Evolutionary conservation across 768 basidiomycete species (phyloP).

Genomic region (Suillus hirtellus): DNA sequence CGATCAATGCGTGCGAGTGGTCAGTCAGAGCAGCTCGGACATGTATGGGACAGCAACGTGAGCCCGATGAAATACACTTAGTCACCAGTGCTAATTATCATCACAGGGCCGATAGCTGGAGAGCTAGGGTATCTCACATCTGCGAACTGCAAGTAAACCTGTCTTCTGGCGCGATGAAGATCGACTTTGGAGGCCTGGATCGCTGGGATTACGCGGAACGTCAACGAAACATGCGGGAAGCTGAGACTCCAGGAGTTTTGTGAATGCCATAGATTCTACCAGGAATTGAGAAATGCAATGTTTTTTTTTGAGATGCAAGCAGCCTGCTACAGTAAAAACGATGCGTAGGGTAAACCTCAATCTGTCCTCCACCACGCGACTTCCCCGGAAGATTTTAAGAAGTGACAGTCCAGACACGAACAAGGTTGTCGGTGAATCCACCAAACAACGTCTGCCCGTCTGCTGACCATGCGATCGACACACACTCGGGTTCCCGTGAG

Average conservation of each 20-base stretch:
- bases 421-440: slow-evolving; percentile 93
- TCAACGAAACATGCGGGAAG: slow-evolving; percentile 62
- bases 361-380: slow-evolving; percentile 18
- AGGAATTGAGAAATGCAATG: slow-evolving; percentile 18
- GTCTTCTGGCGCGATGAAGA: slow-evolving; percentile 56
- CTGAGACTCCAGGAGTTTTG: slow-evolving; percentile 23
- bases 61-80: slow-evolving; percentile 28
- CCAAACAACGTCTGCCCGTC: slow-evolving; percentile 97
- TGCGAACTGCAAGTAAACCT: slow-evolving; percentile 73
- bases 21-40: slow-evolving; percentile 56
- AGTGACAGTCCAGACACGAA: slow-evolving; percentile 89
- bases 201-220: slow-evolving; percentile 70
- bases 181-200: slow-evolving; percentile 77
- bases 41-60: slow-evolving; percentile 80
- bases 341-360: slow-evolving; percentile 22
- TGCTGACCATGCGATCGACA: slow-evolving; percentile 97
- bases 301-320: slow-evolving; percentile 23
- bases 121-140: slow-evolving; percentile 67
- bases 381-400: slow-evolving; percentile 36
- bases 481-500: slow-evolving; percentile 84
- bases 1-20: slow-evolving; percentile 68
- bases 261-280: slow-evolving; percentile 4
- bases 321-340: slow-evolving; percentile 26
- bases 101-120: slow-evolving; percentile 78
- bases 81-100: slow-evolving; percentile 11